A percentile compares a stretch with the other conserved stretches of the same genome.
Conservation (phyloP, 1,284 basidiomycete genomes). For the Cryptococcus sp. region DNA sequence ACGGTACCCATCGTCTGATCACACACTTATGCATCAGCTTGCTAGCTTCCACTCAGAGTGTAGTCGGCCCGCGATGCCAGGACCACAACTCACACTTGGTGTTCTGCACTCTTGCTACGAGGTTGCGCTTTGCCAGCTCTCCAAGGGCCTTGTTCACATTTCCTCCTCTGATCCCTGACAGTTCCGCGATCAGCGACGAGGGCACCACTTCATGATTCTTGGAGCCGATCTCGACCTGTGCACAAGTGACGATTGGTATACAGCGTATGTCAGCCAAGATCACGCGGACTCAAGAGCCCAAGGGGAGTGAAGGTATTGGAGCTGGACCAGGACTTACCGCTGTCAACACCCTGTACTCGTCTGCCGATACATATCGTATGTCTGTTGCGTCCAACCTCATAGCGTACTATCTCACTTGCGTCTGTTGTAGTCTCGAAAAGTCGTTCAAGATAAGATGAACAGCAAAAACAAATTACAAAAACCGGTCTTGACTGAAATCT, state of each 20-base stretch:
- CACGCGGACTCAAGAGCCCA: background rate
- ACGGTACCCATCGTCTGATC: conserved; percentile 89
- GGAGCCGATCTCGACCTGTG: conserved; percentile 94
- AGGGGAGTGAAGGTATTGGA: background rate
- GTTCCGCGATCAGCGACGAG: conserved; percentile 80
- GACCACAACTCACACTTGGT: conserved; percentile 69
- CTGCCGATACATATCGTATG: conserved; percentile 85
- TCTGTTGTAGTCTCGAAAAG: no score
- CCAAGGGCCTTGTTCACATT: conserved; percentile 92
- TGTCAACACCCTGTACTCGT: conserved; percentile 92
- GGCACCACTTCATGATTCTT: conserved; percentile 98
- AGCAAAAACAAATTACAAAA: no score
- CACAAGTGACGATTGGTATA: background rate
- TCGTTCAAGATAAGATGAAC: no score
- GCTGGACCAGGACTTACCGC: conserved; percentile 63
- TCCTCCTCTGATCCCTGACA: conserved; percentile 85
- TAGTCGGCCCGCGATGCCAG: background rate
- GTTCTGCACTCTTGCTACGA: conserved; percentile 88
- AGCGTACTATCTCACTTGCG: no score
- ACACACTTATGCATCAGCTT: background rate
- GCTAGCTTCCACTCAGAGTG: background rate
- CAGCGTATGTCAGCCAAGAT: background rate
- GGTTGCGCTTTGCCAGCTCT: conserved; percentile 83
- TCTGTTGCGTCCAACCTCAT: conserved; percentile 97
- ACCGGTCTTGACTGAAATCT: no score